These are phyloP conservation scores for Aquilaria agallochum DNA, from an alignment of 441 rosid species.

Conservation along the genomic window DNA sequence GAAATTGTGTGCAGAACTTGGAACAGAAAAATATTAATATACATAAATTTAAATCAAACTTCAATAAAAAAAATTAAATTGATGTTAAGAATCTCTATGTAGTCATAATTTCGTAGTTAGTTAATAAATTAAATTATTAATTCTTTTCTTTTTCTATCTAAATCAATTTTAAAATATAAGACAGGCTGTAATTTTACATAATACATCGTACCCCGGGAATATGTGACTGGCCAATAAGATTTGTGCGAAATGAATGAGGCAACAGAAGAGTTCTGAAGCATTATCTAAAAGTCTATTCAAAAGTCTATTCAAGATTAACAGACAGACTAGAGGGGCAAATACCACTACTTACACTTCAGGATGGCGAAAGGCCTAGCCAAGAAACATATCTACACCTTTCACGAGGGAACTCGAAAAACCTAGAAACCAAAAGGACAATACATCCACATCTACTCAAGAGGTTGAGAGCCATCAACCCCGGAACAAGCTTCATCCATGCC, in stretches of 20 bases:
- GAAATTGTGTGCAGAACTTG: too few species aligned
- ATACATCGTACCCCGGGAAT: background rate
- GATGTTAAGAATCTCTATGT: too few species aligned
- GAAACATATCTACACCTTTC: slow-evolving; percentile 27
- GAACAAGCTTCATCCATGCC: slow-evolving; percentile 19
- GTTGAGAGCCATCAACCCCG: slow-evolving; percentile 6
- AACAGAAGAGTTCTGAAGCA: background rate
- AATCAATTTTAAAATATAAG: background rate
- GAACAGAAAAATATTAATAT: too few species aligned
- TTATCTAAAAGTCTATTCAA: background rate
- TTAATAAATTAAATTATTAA: too few species aligned
- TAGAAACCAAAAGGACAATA: background rate
- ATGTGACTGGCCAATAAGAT: background rate
- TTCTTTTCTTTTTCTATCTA: background rate
- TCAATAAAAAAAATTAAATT: too few species aligned
- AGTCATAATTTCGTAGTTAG: too few species aligned
- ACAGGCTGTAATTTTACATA: background rate
- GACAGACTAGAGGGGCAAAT: slow-evolving; percentile 3
- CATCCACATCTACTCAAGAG: background rate
- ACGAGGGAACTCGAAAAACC: slow-evolving; percentile 7
- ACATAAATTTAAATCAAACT: too few species aligned
- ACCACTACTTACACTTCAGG: slow-evolving; percentile 32
- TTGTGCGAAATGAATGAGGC: background rate
- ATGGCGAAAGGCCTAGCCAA: slow-evolving; percentile 19
- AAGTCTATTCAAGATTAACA: background rate